phyloP scores from a whole-genome alignment of 345 rosid genomes.

The Balakata baccata region DNA sequence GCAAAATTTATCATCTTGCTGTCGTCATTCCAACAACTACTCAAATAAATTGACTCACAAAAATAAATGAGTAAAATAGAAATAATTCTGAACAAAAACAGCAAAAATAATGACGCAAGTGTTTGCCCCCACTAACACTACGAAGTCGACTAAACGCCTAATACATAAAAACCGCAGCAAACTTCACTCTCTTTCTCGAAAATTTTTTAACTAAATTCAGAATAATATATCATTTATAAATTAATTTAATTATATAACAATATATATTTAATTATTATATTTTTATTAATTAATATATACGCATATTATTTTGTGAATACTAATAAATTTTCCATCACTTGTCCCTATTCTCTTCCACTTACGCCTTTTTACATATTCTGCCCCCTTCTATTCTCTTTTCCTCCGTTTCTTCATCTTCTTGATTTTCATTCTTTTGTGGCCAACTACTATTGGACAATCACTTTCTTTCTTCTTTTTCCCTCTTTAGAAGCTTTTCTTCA shows the following conservation, averaged over 20 bases:
- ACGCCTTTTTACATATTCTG: not conserved
- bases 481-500: not conserved
- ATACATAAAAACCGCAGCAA: not conserved
- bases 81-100: not conserved
- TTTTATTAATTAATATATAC: too few relatives aligned
- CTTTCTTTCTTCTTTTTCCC: not conserved
- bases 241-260: too few relatives aligned
- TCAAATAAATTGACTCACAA: not conserved
- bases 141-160: constrained; percentile 9
- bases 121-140: not conserved
- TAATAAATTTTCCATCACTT: too few relatives aligned
- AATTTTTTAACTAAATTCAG: too few relatives aligned
- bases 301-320: too few relatives aligned
- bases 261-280: too few relatives aligned
- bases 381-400: not conserved
- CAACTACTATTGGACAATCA: not conserved
- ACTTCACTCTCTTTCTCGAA: not conserved
- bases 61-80: not conserved
- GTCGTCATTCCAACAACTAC: too few relatives aligned
- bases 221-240: too few relatives aligned
- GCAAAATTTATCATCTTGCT: too few relatives aligned
- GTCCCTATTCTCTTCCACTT: not conserved
- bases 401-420: not conserved
- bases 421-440: not conserved
- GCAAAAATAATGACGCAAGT: not conserved